Base-by-base conservation (phyloP, 2,329 filamentous ascomycete genomes). In the Monilinia laxa region DNA sequence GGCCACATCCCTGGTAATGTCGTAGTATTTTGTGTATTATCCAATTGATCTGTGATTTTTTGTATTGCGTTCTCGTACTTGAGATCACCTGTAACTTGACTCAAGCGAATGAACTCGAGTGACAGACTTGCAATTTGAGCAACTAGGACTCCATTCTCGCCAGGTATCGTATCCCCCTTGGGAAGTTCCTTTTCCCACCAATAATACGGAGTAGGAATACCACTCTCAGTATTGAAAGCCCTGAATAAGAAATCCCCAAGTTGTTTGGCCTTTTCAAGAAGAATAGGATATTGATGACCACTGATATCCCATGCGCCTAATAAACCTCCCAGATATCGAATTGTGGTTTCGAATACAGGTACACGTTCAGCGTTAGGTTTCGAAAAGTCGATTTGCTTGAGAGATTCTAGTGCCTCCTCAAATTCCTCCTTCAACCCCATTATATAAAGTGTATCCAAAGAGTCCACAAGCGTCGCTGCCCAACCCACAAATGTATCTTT, bases 401-500 rank as follows among this genome's bases (percentile, higher is more conserved):
- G 85, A 4, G 84, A 86, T 62, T 85, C 81, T 57, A 91, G 85
- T 0, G 91, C 91, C 68, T 91, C 87, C 62, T 91, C 85, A 73
- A 96, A 95, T 72, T 94, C 91, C 1, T 89, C 82, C 72, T 84
- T 85, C 76, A 96, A 75, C 40, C 85, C 90, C 84, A 93, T 92
- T 71, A 96, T 92, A 88, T 90, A 94, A 3, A 96, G 81, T 0
- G 91, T 92, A 75, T 96, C 92, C 63, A 93, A 79, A 0, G 86
- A 82, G 79, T 96, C 92, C 6, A 96, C 90, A 68, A 96, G 76
- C 0, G 92, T 95, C 12, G 92, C 92, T 28, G 90, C 90, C 92
- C 92, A 96, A 53, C 90, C 91, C 75, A 91, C 93, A 77, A 97
- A 97, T 0, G 91, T 90, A 74, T 97, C 90, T 31, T 85, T 85